Conservation (phyloP, 1,139 yeast species). For the Eremothecium gossypii region DNA sequence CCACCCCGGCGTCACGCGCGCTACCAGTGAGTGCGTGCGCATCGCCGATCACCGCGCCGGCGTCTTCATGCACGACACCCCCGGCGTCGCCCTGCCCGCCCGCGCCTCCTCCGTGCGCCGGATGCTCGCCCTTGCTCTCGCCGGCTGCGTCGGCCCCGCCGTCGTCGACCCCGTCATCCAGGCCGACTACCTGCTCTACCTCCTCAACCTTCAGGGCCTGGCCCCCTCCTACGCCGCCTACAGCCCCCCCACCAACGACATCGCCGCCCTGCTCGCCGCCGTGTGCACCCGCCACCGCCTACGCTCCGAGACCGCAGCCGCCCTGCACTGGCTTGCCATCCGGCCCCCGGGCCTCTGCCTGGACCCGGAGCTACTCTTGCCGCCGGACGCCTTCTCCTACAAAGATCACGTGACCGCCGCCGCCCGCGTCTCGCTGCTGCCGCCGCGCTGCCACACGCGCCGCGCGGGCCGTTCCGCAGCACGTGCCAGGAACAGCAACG, state of each 20-base stretch:
- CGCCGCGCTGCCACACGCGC: not conserved
- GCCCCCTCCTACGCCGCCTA: conserved; percentile 24
- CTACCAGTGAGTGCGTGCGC: conserved; percentile 67
- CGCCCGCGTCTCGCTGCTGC: not conserved
- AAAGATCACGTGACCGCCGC: not conserved
- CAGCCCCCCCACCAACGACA: conserved; percentile 64
- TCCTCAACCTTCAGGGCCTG: conserved; percentile 58
- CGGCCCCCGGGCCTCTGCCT: not conserved
- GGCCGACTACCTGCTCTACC: conserved; percentile 74
- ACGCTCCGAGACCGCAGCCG: conserved; percentile 51
- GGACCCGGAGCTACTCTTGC: not conserved
- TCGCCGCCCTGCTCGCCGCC: conserved; percentile 50
- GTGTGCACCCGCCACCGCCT: conserved; percentile 41
- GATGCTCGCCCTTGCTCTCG: conserved; percentile 66
- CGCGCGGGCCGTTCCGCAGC: not conserved
- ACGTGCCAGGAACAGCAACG: too few species aligned
- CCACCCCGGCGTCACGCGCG: conserved; percentile 83
- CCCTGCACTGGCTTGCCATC: conserved; percentile 44
- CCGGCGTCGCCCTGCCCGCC: conserved; percentile 78
- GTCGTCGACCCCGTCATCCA: conserved; percentile 75
- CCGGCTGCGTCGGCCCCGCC: conserved; percentile 67
- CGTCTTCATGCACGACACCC: conserved; percentile 75
- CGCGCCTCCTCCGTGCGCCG: conserved; percentile 55
- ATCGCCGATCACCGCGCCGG: conserved; percentile 50
- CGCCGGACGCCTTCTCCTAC: not conserved